These are phyloP conservation scores for Filobasidium floriforme DNA, from an alignment of 768 basidiomycete species.

Conservation along the genomic window DNA sequence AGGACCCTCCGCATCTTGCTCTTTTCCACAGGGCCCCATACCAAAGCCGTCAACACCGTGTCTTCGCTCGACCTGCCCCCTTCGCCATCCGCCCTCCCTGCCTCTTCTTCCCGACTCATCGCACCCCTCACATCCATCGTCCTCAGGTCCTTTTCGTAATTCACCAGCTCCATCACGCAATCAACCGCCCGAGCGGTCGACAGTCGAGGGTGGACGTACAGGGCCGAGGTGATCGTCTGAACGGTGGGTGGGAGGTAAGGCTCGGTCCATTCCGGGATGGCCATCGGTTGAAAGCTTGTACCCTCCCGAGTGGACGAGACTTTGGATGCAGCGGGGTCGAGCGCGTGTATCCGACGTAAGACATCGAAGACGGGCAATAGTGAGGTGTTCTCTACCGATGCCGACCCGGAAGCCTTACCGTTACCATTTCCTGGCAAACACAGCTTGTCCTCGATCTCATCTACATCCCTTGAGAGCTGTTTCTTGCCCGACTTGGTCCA, in stretches of 20 bases:
- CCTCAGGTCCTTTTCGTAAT: constrained; percentile 36
- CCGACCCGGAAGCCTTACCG: not conserved
- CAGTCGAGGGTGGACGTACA: constrained; percentile 42
- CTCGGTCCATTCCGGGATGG: constrained; percentile 13
- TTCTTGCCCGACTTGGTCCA: constrained; percentile 42
- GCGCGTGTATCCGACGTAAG: constrained; percentile 15
- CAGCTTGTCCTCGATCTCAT: constrained; percentile 37
- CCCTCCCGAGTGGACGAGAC: not conserved
- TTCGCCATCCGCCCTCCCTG: not conserved
- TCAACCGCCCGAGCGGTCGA: constrained; percentile 28
- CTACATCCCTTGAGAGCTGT: constrained; percentile 38
- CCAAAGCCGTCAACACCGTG: constrained; percentile 14
- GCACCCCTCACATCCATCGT: constrained; percentile 11
- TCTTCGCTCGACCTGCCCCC: constrained; percentile 11
- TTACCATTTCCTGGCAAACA: constrained; percentile 22
- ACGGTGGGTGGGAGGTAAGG: constrained; percentile 30
- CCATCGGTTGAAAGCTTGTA: constrained; percentile 9
- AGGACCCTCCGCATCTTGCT: constrained; percentile 21
- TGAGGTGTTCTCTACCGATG: not conserved
- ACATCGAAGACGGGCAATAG: constrained; percentile 22
- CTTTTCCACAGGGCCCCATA: constrained; percentile 20
- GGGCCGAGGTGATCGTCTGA: constrained; percentile 33
- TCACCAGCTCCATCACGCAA: constrained; percentile 38
- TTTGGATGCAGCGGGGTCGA: not conserved
- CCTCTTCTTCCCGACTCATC: constrained; percentile 7